Conservation (phyloP, 108 stramenopile genomes). For the Stephanodiscus minutulus region DNA sequence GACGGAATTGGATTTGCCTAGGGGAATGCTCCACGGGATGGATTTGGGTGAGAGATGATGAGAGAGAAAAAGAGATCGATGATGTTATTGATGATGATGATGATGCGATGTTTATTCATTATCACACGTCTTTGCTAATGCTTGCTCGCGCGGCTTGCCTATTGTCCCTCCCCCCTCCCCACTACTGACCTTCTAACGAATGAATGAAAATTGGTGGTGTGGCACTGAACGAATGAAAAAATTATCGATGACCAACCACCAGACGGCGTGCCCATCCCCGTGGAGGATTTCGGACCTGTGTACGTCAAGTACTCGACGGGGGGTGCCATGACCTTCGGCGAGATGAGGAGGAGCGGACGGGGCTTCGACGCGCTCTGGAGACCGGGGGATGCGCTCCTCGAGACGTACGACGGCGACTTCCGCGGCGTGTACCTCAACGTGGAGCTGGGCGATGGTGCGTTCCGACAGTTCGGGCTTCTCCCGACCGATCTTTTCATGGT, state of each 20-base stretch:
- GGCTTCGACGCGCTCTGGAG: constrained; percentile 90
- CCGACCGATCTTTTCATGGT: constrained; percentile 58
- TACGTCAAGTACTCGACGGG: constrained; percentile 91
- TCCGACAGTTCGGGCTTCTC: constrained; percentile 72
- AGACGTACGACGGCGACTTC: constrained; percentile 83
- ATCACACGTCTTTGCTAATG: too few relatives aligned
- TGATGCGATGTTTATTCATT: too few relatives aligned
- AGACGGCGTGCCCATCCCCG: constrained; percentile 74
- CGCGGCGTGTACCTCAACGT: constrained; percentile 89
- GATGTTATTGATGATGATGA: too few relatives aligned
- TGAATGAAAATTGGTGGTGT: too few relatives aligned
- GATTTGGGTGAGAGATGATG: constrained; percentile 42
- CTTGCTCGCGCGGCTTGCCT: too few relatives aligned
- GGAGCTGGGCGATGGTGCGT: constrained; percentile 77
- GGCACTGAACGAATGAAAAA: too few relatives aligned
- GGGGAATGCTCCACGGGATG: constrained; percentile 85
- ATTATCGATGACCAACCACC: too few relatives aligned
- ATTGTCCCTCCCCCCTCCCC: too few relatives aligned
- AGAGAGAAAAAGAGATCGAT: too few relatives aligned
- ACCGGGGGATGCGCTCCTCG: constrained; percentile 85
- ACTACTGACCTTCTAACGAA: too few relatives aligned
- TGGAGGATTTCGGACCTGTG: constrained; percentile 60
- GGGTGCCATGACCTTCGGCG: constrained; percentile 74
- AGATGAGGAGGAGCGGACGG: constrained; percentile 67
- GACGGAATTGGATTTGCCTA: constrained; percentile 56